phyloP scores from a whole-genome alignment of 78 protist genomes.

The Chrysochromulina tobinii region DNA sequence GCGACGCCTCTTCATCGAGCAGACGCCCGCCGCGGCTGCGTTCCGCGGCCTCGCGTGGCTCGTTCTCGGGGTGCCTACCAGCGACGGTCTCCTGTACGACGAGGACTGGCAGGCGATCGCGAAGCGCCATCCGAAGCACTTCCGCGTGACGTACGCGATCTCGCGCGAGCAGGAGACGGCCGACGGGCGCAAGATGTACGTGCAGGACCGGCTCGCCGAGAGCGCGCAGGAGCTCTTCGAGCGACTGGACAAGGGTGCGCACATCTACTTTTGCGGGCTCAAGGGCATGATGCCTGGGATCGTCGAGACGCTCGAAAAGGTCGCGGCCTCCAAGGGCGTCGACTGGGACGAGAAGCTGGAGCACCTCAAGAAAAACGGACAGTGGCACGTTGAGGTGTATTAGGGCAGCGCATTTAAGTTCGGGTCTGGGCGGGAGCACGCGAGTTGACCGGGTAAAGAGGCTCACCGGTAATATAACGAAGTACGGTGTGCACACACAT shows the following conservation, averaged over 20 bases:
- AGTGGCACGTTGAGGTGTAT: conserved; percentile 47
- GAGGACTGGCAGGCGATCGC: conserved; percentile 17
- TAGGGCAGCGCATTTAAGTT: neutral
- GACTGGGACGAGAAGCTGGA: conserved; percentile 9
- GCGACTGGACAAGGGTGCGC: conserved; percentile 17
- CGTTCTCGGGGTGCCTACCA: conserved; percentile 33
- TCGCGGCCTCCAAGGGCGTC: neutral
- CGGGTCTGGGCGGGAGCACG: too few relatives aligned
- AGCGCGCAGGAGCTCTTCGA: neutral
- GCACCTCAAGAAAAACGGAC: neutral
- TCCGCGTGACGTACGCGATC: conserved; percentile 30
- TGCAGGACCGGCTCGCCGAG: neutral
- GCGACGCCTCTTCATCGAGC: conserved; percentile 46
- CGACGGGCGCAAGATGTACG: conserved; percentile 3
- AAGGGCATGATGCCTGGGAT: conserved; percentile 49
- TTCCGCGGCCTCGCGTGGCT: conserved; percentile 38
- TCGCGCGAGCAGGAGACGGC: neutral
- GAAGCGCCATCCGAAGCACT: neutral
- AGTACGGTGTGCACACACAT: too few relatives aligned
- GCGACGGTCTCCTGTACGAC: conserved; percentile 32
- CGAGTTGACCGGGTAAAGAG: too few relatives aligned
- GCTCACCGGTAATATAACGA: too few relatives aligned
- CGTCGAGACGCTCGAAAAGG: neutral
- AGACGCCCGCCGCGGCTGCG: conserved; percentile 26
- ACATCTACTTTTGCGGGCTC: conserved; percentile 50